These are phyloP conservation scores for Pelargonium cotyledonis DNA, from an alignment of 441 rosid genomes.

Conservation along the genomic window DNA sequence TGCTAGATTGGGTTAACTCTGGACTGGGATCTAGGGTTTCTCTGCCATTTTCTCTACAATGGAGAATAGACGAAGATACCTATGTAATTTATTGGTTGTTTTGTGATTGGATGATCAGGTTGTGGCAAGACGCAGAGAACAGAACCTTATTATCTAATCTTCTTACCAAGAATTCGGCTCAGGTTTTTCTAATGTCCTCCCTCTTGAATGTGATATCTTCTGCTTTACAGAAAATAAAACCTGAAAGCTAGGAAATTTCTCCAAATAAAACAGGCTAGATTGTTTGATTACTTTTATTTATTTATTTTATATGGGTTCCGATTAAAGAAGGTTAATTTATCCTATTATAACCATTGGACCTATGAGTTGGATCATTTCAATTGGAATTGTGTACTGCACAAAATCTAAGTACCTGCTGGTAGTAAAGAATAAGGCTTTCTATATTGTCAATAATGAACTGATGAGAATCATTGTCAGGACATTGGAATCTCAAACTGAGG, in stretches of 20 bases:
- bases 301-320: no score
- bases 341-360: background rate
- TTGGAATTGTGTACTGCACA: background rate
- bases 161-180: slow-evolving; percentile 61
- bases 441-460: background rate
- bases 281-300: no score
- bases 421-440: background rate
- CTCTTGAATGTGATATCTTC: background rate
- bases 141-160: slow-evolving; percentile 58
- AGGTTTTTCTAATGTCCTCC: slow-evolving; percentile 37
- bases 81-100: slow-evolving; percentile 13
- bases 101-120: slow-evolving; percentile 35
- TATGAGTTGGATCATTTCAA: background rate
- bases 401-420: background rate
- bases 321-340: no score
- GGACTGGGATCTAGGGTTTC: background rate
- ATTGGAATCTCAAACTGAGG: background rate
- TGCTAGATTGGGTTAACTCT: background rate
- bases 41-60: no score
- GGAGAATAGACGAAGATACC: background rate
- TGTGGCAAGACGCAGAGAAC: slow-evolving; percentile 97
- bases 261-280: no score
- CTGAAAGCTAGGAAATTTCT: no score
- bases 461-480: background rate
- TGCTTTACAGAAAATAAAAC: no score